Evolutionary conservation across 768 basidiomycete genomes (phyloP), one percentile per base, ranked within the genome.

Genomic region (Russula virescens): DNA sequence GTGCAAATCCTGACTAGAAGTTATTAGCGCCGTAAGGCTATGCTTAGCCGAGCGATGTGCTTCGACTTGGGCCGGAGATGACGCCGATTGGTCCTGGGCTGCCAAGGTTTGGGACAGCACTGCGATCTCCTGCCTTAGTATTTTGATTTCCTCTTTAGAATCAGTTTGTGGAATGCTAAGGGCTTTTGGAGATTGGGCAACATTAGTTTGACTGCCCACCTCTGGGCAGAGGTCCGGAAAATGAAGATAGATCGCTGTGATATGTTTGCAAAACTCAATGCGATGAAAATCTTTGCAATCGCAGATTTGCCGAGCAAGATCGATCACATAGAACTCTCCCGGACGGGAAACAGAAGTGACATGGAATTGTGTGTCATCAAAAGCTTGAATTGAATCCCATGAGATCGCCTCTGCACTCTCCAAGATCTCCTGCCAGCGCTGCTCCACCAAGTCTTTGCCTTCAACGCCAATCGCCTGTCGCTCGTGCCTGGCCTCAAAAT

Each of bases 241-340:
- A 16, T 53, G 34, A 5, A 53, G 2, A 14, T 53, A 38, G 1
- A 53, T 38, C 1, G 35, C 52, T 0, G 34, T 35, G 21, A 53
- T 53, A n/a, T 53, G 52, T n/a, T 53, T 53, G 52, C 52, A 53
- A 8, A 53, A 53, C 34, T 16, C n/a, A 6, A 53, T 53, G 8
- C 52, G 9, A 2, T 34, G 35, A 13, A 53, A 53, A 10, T 53
- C 35, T 6, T 23, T 3, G 35, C 52, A 53, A n/a, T 18, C 21
- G 16, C 52, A 53, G 2, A 31, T 25, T 11, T 7, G 16, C 2
- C 9, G 21, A 21, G 10, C 1, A n/a, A 38, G 52, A 38, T 53
- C n/a, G 9, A 53, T 35, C 4, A 11, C 10, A 23, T 53, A 53
- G 11, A 5, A 38, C 10, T 40, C 16, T 3, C 18, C 16, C 4